phyloP scores from a whole-genome alignment of 2,329 filamentous ascomycete genomes.

The Aspergillus hortae region DNA sequence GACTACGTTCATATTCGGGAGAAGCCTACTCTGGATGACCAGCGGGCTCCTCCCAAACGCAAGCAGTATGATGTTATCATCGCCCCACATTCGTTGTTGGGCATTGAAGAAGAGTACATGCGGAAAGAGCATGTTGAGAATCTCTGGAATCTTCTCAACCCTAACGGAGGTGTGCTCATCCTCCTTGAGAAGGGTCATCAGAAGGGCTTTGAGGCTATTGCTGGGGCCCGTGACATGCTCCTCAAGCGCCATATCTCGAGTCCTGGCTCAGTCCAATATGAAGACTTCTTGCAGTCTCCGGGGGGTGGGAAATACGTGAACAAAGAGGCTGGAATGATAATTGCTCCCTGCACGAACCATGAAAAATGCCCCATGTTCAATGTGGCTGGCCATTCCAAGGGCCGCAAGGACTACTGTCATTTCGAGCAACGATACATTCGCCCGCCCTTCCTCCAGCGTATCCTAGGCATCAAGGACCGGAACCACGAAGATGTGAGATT shows the following conservation, averaged over 20 bases:
- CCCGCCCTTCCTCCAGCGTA: conserved; percentile 73
- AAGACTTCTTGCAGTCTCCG: conserved; percentile 32
- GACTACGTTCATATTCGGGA: conserved; percentile 70
- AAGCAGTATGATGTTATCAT: conserved; percentile 90
- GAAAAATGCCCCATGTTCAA: conserved; percentile 83
- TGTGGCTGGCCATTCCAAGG: conserved; percentile 63
- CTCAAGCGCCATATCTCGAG: conserved; percentile 69
- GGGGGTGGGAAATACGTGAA: conserved; percentile 24
- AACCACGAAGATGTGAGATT: conserved; percentile 92
- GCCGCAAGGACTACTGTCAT: conserved; percentile 85
- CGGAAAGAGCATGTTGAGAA: conserved; percentile 80
- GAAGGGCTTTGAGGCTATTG: conserved; percentile 87
- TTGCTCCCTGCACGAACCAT: conserved; percentile 79
- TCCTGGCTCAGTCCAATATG: conserved; percentile 49
- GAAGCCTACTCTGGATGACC: conserved; percentile 57
- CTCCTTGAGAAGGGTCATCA: conserved; percentile 88
- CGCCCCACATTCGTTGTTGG: conserved; percentile 78
- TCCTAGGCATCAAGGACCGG: conserved; percentile 62
- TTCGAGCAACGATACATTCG: conserved; percentile 87
- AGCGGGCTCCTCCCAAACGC: conserved; percentile 51
- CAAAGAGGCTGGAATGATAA: conserved; percentile 61
- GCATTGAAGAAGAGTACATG: conserved; percentile 69
- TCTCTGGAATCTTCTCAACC: conserved; percentile 81
- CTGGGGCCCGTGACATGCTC: conserved; percentile 74
- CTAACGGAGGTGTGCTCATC: conserved; percentile 80